These are phyloP conservation scores for Cutaneotrichosporon spelunceum DNA, from an alignment of 1,284 basidiomycete species.

Conservation along the genomic window DNA sequence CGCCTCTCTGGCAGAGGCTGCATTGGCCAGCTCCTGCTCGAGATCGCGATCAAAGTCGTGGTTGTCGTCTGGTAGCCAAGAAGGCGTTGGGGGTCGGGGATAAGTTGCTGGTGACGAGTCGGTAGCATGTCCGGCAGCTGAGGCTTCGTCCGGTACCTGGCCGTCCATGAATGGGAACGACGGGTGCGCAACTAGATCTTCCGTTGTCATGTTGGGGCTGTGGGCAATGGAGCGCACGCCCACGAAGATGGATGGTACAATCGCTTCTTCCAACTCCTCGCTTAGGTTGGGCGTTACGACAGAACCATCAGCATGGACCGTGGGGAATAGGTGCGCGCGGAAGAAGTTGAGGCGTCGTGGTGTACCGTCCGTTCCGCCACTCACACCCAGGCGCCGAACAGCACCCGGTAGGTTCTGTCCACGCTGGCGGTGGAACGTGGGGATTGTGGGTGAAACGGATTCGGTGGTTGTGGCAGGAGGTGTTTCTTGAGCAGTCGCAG, in stretches of 20 bases:
- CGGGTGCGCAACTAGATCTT: conserved; percentile 41
- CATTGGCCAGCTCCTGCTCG: conserved; percentile 10
- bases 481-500: not conserved
- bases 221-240: conserved; percentile 46
- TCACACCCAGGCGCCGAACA: conserved; percentile 23
- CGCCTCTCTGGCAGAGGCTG: not conserved
- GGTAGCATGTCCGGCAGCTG: not conserved
- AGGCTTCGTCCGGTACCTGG: conserved; percentile 25
- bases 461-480: not conserved
- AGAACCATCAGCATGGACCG: conserved; percentile 23
- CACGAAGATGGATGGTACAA: conserved; percentile 49
- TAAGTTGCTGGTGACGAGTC: not conserved
- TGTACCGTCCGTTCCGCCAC: conserved; percentile 31
- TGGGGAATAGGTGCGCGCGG: conserved; percentile 50
- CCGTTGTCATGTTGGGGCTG: conserved; percentile 37
- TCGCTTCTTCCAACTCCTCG: conserved; percentile 18
- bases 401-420: conserved; percentile 32
- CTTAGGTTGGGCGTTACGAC: conserved; percentile 7
- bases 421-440: conserved; percentile 37
- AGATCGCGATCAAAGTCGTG: conserved; percentile 17
- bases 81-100: not conserved
- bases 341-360: conserved; percentile 50
- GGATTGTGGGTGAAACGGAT: conserved; percentile 20
- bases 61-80: conserved; percentile 2
- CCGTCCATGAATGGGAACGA: conserved; percentile 45